Percentiles rank a stretch among this genome's conserved stretches.
phyloP scores from a whole-genome alignment of 2,329 filamentous ascomycete genomes.

The Cadophora sp. region DNA sequence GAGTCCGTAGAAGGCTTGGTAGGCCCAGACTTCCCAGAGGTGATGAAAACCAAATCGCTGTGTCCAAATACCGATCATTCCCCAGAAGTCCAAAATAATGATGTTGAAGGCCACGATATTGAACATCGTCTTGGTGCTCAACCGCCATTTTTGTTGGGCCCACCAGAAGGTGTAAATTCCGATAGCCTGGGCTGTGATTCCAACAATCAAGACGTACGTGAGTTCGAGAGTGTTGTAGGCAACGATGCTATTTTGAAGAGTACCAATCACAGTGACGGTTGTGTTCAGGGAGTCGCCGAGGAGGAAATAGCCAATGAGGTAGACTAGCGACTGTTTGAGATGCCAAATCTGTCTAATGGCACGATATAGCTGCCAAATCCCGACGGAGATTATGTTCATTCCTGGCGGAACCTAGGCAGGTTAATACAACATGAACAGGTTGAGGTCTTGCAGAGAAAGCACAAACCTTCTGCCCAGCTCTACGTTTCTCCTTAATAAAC shows the following conservation, averaged over 20 bases:
- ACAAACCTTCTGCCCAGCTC: conserved; percentile 52
- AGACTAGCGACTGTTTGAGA: conserved; percentile 68
- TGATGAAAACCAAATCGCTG: conserved; percentile 52
- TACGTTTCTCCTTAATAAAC: conserved; percentile 69
- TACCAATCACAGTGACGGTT: conserved; percentile 70
- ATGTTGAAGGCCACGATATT: conserved; percentile 56
- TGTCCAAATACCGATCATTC: conserved; percentile 55
- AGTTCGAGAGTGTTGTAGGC: conserved; percentile 68
- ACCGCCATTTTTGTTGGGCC: conserved; percentile 63
- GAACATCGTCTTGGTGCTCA: conserved; percentile 73
- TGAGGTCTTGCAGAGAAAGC: background rate
- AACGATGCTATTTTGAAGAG: conserved; percentile 69
- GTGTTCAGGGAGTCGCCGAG: conserved; percentile 73
- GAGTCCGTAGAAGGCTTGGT: conserved; percentile 21
- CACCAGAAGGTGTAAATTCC: conserved; percentile 69
- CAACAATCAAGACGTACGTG: conserved; percentile 71
- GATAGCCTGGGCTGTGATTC: conserved; percentile 65
- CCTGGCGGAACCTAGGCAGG: conserved; percentile 52
- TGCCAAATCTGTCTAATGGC: conserved; percentile 66
- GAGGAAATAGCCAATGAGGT: conserved; percentile 69
- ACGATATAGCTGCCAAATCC: conserved; percentile 46
- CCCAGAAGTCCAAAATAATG: conserved; percentile 54
- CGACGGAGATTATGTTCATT: conserved; percentile 54
- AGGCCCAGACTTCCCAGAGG: conserved; percentile 52
- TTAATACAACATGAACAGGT: background rate